Conservation (phyloP, 495 filamentous ascomycete species). For the Staphylotrichum longicolle region DNA sequence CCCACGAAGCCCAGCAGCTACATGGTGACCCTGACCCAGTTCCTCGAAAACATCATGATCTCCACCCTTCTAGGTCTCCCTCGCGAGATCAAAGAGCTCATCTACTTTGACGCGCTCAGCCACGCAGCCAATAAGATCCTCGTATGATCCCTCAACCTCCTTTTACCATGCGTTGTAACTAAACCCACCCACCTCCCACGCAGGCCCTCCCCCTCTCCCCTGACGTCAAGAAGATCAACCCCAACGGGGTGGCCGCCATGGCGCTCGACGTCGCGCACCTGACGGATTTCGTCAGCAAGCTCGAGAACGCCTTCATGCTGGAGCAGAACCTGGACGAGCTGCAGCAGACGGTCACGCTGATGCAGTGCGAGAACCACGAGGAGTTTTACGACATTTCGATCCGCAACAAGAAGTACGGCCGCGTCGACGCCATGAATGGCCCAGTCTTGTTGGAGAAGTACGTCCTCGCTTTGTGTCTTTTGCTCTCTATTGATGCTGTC, state of each 20-base stretch:
- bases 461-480: neutral
- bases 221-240: constrained; percentile 79
- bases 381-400: constrained; percentile 90
- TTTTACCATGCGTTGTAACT: neutral
- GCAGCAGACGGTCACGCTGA: constrained; percentile 80
- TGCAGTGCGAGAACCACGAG: constrained; percentile 84
- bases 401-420: constrained; percentile 86
- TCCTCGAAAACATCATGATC: constrained; percentile 95
- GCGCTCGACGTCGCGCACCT: constrained; percentile 81
- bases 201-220: constrained; percentile 78
- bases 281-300: constrained; percentile 75
- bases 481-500: neutral
- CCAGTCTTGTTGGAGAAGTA: constrained; percentile 87
- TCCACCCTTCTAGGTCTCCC: constrained; percentile 88
- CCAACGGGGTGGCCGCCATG: constrained; percentile 76
- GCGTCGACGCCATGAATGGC: constrained; percentile 86
- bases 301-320: constrained; percentile 74
- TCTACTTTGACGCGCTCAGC: constrained; percentile 93
- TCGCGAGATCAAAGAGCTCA: constrained; percentile 91
- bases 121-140: constrained; percentile 87
- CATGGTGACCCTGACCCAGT: constrained; percentile 88
- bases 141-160: constrained; percentile 41
- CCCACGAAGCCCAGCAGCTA: constrained; percentile 78
- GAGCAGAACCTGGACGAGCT: constrained; percentile 86
- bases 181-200: neutral